Evolutionary conservation across 495 filamentous ascomycete species (phyloP).

Genomic region (Podospora fimiseda): DNA sequence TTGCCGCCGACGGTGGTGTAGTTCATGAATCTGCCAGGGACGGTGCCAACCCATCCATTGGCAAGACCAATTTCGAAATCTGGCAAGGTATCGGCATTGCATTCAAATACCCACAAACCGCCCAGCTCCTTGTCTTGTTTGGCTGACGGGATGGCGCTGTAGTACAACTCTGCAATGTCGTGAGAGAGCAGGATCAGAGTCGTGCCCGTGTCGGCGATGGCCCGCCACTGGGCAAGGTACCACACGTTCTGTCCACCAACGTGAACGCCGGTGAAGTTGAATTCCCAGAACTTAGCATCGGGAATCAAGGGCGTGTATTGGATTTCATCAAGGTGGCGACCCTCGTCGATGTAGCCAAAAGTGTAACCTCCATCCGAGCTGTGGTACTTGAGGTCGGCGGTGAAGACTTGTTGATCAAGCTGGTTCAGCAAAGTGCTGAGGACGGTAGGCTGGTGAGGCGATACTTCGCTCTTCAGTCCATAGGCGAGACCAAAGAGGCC

Average conservation of each 20-base stretch:
- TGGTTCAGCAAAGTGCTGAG: constrained; percentile 56
- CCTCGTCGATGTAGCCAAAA: constrained; percentile 67
- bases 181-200: constrained; percentile 63
- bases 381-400: constrained; percentile 59
- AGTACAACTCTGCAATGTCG: constrained; percentile 55
- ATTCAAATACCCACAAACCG: constrained; percentile 54
- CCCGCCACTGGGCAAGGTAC: constrained; percentile 34
- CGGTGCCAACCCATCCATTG: constrained; percentile 47
- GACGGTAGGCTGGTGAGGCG: constrained; percentile 54
- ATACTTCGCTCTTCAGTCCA: constrained; percentile 32
- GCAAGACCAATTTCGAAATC: constrained; percentile 45
- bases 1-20: constrained; percentile 52
- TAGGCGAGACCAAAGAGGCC: constrained; percentile 37
- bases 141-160: constrained; percentile 55
- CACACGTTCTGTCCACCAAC: constrained; percentile 46
- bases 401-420: constrained; percentile 52
- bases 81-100: constrained; percentile 46
- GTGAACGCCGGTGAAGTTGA: constrained; percentile 50
- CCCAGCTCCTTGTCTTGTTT: constrained; percentile 46
- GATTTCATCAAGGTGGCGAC: constrained; percentile 44
- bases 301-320: constrained; percentile 57
- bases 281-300: constrained; percentile 59
- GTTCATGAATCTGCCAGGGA: constrained; percentile 63
- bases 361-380: constrained; percentile 59
- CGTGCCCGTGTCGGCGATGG: constrained; percentile 72